phyloP scores from a whole-genome alignment of 2,329 filamentous ascomycete genomes.

The Paracorniculantispora psalliotae region DNA sequence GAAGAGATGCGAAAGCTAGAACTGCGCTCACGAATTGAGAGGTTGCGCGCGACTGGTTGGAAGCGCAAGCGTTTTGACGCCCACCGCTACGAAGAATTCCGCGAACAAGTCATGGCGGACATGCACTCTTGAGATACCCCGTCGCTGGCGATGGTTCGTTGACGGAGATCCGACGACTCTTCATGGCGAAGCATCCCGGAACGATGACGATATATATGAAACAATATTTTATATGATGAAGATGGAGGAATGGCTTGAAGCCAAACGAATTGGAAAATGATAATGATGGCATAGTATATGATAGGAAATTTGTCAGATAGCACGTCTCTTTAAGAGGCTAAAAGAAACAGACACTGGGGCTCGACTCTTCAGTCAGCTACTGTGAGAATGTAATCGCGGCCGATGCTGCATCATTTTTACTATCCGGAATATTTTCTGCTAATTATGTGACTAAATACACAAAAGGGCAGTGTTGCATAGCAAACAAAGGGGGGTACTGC shows the following conservation, averaged over 20 bases:
- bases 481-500: neutral
- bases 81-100: slow-evolving; percentile 47
- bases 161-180: neutral
- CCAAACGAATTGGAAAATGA: neutral
- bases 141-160: neutral
- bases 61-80: slow-evolving; percentile 51
- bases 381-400: neutral
- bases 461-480: neutral
- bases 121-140: slow-evolving; percentile 23
- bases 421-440: neutral
- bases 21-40: slow-evolving; percentile 48
- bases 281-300: slow-evolving; percentile 12
- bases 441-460: neutral
- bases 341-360: neutral
- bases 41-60: slow-evolving; percentile 51
- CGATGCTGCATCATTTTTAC: neutral
- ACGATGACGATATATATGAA: neutral
- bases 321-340: neutral
- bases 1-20: slow-evolving; percentile 37
- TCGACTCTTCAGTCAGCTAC: neutral
- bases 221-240: neutral
- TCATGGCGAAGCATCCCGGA: neutral
- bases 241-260: neutral
- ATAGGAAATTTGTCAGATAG: slow-evolving; percentile 1
- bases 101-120: slow-evolving; percentile 48